These are phyloP conservation scores for Lactarius evosmus DNA, from an alignment of 768 basidiomycete species.

Conservation along the genomic window DNA sequence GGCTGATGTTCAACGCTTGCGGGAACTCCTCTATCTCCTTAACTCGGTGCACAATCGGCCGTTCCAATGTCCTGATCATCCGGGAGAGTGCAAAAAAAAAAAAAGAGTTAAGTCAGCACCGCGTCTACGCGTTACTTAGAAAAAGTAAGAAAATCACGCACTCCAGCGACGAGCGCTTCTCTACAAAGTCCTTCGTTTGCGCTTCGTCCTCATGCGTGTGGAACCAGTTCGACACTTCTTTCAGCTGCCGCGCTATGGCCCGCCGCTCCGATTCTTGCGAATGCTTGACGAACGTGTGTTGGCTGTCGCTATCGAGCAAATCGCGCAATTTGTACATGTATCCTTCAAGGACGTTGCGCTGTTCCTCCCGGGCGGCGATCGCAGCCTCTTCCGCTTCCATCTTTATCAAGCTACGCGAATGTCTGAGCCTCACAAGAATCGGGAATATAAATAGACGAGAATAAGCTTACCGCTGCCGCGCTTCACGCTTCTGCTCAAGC, in stretches of 20 bases:
- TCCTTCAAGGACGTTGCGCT: conserved; percentile 84
- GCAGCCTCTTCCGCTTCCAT: conserved; percentile 75
- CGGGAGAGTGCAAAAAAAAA: neutral
- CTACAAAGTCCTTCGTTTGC: conserved; percentile 66
- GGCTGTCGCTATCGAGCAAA: conserved; percentile 62
- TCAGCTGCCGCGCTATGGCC: conserved; percentile 60
- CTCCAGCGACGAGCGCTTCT: conserved; percentile 81
- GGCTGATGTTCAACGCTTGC: conserved; percentile 73
- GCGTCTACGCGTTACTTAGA: neutral
- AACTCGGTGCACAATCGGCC: conserved; percentile 82
- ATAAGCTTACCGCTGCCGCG: conserved; percentile 64
- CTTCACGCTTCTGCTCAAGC: conserved; percentile 66
- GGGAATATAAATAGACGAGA: neutral
- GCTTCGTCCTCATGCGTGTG: conserved; percentile 81
- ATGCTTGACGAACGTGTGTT: conserved; percentile 81
- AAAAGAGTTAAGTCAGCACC: conserved; percentile 5
- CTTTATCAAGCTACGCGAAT: conserved; percentile 59
- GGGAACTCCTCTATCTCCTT: conserved; percentile 87
- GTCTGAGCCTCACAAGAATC: neutral
- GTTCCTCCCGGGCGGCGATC: conserved; percentile 81
- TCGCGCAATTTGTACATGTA: conserved; percentile 92
- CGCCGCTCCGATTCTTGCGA: conserved; percentile 71
- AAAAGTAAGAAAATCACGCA: conserved; percentile 42
- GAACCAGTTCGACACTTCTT: conserved; percentile 80
- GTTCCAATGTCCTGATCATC: conserved; percentile 60